Evolutionary conservation across 331 rosid genomes (phyloP).

Genomic region (Quercus lobata): DNA sequence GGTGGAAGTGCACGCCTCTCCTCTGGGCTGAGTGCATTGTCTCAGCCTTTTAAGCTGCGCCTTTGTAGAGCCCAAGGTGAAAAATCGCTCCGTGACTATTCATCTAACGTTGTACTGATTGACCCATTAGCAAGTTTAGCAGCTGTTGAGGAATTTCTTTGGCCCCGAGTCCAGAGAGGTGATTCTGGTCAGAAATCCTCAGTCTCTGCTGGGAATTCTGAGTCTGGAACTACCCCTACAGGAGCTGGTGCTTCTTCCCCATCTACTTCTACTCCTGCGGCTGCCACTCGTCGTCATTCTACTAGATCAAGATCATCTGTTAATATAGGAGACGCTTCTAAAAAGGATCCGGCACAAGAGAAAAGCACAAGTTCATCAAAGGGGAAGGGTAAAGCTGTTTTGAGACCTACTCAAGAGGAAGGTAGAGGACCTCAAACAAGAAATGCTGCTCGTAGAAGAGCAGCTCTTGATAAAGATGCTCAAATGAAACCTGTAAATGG

Average conservation of each 20-base stretch:
- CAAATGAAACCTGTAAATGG: slow-evolving; percentile 67
- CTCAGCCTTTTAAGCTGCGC: slow-evolving; percentile 94
- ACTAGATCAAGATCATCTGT: slow-evolving; percentile 85
- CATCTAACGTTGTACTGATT: slow-evolving; percentile 86
- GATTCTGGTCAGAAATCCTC: slow-evolving; percentile 78
- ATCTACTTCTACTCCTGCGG: slow-evolving; percentile 53
- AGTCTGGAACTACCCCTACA: slow-evolving; percentile 71
- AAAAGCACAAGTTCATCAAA: slow-evolving; percentile 79
- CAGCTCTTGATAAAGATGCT: slow-evolving; percentile 82
- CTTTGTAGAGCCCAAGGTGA: slow-evolving; percentile 96
- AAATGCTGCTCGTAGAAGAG: slow-evolving; percentile 82
- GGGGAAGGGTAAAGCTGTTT: slow-evolving; percentile 95
- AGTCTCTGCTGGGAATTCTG: slow-evolving; percentile 68
- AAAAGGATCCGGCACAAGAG: slow-evolving; percentile 68
- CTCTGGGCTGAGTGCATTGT: slow-evolving; percentile 84
- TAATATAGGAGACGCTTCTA: slow-evolving; percentile 65
- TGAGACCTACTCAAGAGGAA: slow-evolving; percentile 85
- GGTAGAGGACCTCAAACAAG: slow-evolving; percentile 90
- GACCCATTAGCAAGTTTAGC: slow-evolving; percentile 97
- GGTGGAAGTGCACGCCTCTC: slow-evolving; percentile 92
- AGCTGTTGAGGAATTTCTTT: slow-evolving; percentile 95
- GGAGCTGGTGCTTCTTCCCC: slow-evolving; percentile 77
- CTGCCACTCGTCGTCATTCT: slow-evolving; percentile 71
- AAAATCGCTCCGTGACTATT: slow-evolving; percentile 81
- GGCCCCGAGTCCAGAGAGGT: slow-evolving; percentile 92